phyloP scores from a whole-genome alignment of 176 grass and related monocot species.

The Stipa capillata region DNA sequence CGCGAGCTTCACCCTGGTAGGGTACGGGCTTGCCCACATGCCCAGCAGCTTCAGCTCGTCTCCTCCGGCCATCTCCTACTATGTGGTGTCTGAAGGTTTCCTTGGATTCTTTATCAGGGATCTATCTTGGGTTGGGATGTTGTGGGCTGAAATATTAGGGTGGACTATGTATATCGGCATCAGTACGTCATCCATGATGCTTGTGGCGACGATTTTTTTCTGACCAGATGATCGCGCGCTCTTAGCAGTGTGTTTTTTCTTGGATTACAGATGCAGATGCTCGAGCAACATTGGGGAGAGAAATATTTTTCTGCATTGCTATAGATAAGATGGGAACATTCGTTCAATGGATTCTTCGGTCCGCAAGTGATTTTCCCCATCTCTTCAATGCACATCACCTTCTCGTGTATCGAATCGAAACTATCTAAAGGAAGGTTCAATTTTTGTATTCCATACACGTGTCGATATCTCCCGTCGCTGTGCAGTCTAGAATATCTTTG shows the following conservation, averaged over 20 bases:
- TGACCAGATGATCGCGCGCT: not conserved
- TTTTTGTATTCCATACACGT: too few relatives aligned
- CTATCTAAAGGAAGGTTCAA: too few relatives aligned
- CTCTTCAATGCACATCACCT: too few relatives aligned
- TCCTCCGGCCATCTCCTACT: not conserved
- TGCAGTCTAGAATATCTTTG: too few relatives aligned
- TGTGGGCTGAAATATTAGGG: not conserved
- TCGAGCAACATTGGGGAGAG: too few relatives aligned
- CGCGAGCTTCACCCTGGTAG: constrained; percentile 14
- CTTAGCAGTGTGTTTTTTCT: not conserved
- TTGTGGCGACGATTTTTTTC: not conserved
- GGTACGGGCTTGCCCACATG: constrained; percentile 14
- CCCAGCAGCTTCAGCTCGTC: constrained; percentile 40
- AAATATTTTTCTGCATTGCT: too few relatives aligned
- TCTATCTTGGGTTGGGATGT: not conserved
- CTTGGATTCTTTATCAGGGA: not conserved
- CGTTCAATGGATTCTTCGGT: too few relatives aligned
- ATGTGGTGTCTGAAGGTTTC: not conserved
- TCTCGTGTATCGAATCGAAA: too few relatives aligned
- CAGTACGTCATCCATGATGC: not conserved
- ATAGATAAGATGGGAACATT: too few relatives aligned
- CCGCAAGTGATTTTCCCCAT: too few relatives aligned
- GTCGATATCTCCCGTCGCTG: too few relatives aligned
- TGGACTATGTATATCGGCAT: not conserved
- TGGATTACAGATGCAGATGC: too few relatives aligned